Evolutionary conservation across 352 stramenopile genomes (phyloP).

Genomic region (Phytophthora quininea): DNA sequence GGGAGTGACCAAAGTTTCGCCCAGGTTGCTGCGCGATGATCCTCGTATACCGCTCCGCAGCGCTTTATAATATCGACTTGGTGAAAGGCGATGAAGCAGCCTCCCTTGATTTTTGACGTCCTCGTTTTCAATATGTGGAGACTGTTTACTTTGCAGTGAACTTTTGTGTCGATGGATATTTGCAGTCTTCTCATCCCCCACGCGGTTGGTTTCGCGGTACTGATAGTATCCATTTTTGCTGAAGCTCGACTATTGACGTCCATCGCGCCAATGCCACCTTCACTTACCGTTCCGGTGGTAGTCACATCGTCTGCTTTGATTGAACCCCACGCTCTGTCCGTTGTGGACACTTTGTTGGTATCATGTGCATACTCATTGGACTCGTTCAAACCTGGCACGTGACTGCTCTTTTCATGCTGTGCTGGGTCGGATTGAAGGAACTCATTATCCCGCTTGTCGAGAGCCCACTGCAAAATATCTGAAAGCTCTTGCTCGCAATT

Average conservation of each 20-base stretch:
- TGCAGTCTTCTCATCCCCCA: conserved; percentile 20
- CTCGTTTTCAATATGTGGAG: not conserved
- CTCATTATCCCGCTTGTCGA: conserved; percentile 28
- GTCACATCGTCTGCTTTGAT: not conserved
- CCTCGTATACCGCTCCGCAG: conserved; percentile 16
- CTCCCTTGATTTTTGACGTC: conserved; percentile 15
- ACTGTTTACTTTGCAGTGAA: not conserved
- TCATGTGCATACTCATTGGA: not conserved
- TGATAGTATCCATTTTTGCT: conserved; percentile 26
- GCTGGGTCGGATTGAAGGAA: not conserved
- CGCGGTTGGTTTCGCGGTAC: conserved; percentile 15
- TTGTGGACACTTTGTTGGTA: not conserved
- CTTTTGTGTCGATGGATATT: conserved; percentile 16
- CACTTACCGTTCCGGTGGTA: not conserved
- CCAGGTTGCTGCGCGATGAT: conserved; percentile 15
- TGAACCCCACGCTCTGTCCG: not conserved
- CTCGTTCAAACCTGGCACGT: conserved; percentile 1
- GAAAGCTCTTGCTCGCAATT: conserved; percentile 25
- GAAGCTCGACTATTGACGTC: not conserved
- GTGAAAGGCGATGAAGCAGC: conserved; percentile 33
- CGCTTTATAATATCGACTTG: conserved; percentile 27
- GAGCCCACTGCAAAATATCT: conserved; percentile 31
- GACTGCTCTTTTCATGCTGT: not conserved
- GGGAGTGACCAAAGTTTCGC: conserved; percentile 14
- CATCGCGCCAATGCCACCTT: too few relatives aligned